phyloP scores from a whole-genome alignment of 2,329 filamentous ascomycete genomes.

The Bipolaris bicolor region DNA sequence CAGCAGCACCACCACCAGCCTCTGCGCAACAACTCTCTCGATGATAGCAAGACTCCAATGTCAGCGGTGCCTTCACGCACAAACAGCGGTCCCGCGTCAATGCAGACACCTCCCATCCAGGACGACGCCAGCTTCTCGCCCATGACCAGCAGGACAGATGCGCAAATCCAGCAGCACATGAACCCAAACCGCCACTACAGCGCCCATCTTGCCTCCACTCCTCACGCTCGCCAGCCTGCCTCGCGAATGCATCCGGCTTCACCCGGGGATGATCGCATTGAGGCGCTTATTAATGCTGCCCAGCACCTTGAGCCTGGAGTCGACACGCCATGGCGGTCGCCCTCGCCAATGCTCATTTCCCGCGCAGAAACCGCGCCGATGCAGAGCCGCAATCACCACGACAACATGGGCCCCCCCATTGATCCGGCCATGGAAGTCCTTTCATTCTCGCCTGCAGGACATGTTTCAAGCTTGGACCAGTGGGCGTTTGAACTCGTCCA shows the following conservation, averaged over 20 bases:
- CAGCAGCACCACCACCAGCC: slow-evolving; percentile 36
- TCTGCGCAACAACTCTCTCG: slow-evolving; percentile 18
- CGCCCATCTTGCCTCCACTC: slow-evolving; percentile 21
- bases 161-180: slow-evolving; percentile 30
- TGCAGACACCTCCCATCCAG: slow-evolving; percentile 27
- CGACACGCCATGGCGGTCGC: slow-evolving; percentile 45
- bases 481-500: slow-evolving; percentile 49
- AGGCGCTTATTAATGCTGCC: slow-evolving; percentile 48
- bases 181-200: slow-evolving; percentile 29
- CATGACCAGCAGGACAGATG: slow-evolving; percentile 31
- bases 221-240: slow-evolving; percentile 20
- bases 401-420: slow-evolving; percentile 46
- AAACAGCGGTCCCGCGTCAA: slow-evolving; percentile 27
- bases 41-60: slow-evolving; percentile 24
- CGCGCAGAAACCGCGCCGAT: slow-evolving; percentile 31
- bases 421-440: slow-evolving; percentile 48
- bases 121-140: slow-evolving; percentile 38
- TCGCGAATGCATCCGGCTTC: slow-evolving; percentile 29
- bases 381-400: slow-evolving; percentile 35
- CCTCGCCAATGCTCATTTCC: slow-evolving; percentile 40
- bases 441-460: slow-evolving; percentile 43
- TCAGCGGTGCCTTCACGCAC: slow-evolving; percentile 14
- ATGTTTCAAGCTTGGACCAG: slow-evolving; percentile 45
- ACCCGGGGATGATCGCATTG: slow-evolving; percentile 43
- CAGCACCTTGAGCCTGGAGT: slow-evolving; percentile 43